Evolutionary conservation across 305 asterid species (phyloP).

Genomic region (Solanum hybrid): DNA sequence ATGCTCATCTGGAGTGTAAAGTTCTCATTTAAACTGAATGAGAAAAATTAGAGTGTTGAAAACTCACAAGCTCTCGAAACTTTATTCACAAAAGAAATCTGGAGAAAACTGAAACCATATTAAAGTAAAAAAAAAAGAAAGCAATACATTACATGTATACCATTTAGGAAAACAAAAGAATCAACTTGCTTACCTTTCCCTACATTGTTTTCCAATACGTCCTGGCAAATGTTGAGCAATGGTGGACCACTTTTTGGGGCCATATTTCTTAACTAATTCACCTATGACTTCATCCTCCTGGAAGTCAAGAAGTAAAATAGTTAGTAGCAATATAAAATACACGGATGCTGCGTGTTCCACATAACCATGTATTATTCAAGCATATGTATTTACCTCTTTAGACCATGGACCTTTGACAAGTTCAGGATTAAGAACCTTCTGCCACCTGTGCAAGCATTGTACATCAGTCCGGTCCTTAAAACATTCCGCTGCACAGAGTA

Average conservation of each 20-base stretch:
- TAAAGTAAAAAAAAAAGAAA: background rate
- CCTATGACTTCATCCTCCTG: slow-evolving; percentile 91
- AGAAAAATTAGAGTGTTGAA: background rate
- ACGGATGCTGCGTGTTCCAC: background rate
- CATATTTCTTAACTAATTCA: slow-evolving; percentile 69
- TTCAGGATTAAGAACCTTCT: slow-evolving; percentile 97
- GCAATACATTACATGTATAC: background rate
- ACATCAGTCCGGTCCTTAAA: slow-evolving; percentile 98
- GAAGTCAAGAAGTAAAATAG: slow-evolving; percentile 10
- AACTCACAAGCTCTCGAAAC: background rate
- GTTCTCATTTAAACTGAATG: background rate
- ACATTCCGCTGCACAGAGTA: slow-evolving; percentile 68
- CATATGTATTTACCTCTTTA: slow-evolving; percentile 60
- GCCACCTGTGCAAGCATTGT: slow-evolving; percentile 99
- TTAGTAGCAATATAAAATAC: slow-evolving; percentile 4
- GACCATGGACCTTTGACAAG: slow-evolving; percentile 99
- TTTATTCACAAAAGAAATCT: background rate
- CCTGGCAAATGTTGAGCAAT: slow-evolving; percentile 95
- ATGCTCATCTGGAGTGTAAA: background rate
- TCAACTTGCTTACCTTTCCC: slow-evolving; percentile 64
- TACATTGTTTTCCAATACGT: slow-evolving; percentile 96
- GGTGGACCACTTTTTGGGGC: slow-evolving; percentile 98
- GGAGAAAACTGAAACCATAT: background rate
- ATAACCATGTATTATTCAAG: slow-evolving; percentile 5
- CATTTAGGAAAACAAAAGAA: background rate